phyloP scores from a whole-genome alignment of 2,329 filamentous ascomycete genomes.

The Trichoderma aggressivum region DNA sequence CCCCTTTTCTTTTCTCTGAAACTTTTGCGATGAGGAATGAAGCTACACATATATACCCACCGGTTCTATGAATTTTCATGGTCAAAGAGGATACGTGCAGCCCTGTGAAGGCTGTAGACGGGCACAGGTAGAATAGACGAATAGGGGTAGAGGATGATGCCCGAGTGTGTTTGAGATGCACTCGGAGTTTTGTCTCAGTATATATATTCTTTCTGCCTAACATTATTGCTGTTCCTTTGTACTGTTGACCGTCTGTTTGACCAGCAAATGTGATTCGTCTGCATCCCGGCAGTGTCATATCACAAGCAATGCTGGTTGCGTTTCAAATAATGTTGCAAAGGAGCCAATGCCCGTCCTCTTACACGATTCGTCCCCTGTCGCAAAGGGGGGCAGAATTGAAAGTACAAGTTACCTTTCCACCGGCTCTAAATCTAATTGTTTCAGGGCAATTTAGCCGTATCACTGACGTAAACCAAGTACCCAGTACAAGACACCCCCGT shows the following conservation, averaged over 20 bases:
- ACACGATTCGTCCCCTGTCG: background rate
- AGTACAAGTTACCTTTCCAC: background rate
- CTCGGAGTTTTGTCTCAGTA: background rate
- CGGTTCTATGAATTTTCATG: background rate
- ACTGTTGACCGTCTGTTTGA: background rate
- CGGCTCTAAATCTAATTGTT: accelerated
- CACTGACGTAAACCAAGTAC: background rate
- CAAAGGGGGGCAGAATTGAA: background rate
- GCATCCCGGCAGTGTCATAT: background rate
- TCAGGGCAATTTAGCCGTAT: accelerated
- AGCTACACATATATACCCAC: constrained; percentile 9
- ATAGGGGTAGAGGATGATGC: background rate
- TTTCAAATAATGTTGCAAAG: constrained; percentile 7
- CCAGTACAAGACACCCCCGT: background rate
- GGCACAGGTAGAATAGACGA: background rate
- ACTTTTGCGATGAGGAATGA: background rate
- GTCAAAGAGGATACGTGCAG: background rate
- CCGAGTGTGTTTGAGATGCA: background rate
- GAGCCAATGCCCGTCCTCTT: background rate
- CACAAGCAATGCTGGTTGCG: background rate
- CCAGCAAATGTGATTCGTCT: background rate
- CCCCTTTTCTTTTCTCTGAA: background rate
- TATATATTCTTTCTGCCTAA: background rate
- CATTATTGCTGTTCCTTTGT: background rate
- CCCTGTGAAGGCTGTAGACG: background rate